phyloP scores from a whole-genome alignment of 495 filamentous ascomycete genomes.

The Penicillium paxilli region DNA sequence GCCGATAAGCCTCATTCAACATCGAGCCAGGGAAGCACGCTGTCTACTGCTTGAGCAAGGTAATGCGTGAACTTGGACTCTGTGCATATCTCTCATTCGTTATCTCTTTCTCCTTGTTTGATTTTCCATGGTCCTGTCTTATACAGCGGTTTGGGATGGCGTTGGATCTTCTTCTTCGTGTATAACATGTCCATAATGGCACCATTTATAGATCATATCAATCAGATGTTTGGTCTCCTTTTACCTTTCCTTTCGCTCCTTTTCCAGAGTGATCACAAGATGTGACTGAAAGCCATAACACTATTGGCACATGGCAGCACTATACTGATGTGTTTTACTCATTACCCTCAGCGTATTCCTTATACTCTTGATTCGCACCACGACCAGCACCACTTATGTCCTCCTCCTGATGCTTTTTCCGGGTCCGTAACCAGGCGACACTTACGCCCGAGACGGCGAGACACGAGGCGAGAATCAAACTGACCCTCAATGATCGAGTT shows the following conservation, averaged over 20 bases:
- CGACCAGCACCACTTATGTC: too few relatives aligned
- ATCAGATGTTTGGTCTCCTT: neutral
- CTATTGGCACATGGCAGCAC: too few relatives aligned
- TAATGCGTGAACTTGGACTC: neutral
- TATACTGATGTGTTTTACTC: too few relatives aligned
- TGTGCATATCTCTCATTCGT: neutral
- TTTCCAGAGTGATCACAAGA: neutral
- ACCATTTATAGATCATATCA: constrained; percentile 1
- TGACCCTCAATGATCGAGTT: too few relatives aligned
- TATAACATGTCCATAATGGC: constrained; percentile 25
- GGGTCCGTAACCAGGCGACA: too few relatives aligned
- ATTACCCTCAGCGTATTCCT: too few relatives aligned
- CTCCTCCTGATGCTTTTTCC: too few relatives aligned
- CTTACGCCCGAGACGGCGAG: too few relatives aligned
- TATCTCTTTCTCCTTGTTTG: neutral
- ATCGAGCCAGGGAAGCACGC: constrained; percentile 3
- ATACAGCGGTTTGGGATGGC: constrained; percentile 28
- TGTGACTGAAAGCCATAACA: too few relatives aligned
- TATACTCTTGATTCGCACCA: too few relatives aligned
- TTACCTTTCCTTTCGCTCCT: neutral
- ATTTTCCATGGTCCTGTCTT: constrained; percentile 13
- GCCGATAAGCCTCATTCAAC: neutral
- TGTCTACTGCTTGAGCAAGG: neutral
- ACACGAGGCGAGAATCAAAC: too few relatives aligned
- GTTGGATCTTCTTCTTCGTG: constrained; percentile 20